A percentile compares a stretch with the other conserved stretches of the same genome.
These are phyloP conservation scores for Cutaneotrichosporon curvatum DNA, from an alignment of 1,284 basidiomycete species.

Conservation along the genomic window DNA sequence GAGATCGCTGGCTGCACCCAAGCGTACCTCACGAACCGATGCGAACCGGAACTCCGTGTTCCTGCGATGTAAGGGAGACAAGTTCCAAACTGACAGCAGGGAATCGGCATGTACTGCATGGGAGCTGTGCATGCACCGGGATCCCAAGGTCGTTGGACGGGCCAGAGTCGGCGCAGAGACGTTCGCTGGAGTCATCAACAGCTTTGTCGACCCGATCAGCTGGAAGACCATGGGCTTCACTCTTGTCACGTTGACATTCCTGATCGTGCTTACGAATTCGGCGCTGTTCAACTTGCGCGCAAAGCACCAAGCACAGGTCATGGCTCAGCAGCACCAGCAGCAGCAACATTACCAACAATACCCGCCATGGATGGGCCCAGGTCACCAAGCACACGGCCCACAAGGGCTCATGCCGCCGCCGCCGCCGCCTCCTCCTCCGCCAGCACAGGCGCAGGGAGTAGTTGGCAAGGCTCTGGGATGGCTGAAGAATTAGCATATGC, in stretches of 20 bases:
- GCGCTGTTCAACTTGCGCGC: conserved; percentile 53
- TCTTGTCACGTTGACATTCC: conserved; percentile 66
- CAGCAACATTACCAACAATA: background rate
- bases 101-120: conserved; percentile 72
- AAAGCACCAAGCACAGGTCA: conserved; percentile 32
- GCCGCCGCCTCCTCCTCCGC: background rate
- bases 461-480: conserved; percentile 9
- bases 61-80: conserved; percentile 60
- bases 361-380: conserved; percentile 2
- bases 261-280: conserved; percentile 75
- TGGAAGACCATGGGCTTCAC: conserved; percentile 94
- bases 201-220: conserved; percentile 92
- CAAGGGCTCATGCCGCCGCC: background rate
- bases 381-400: background rate
- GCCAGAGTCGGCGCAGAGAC: conserved; percentile 87
- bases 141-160: conserved; percentile 80
- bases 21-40: conserved; percentile 74
- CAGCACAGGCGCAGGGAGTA: background rate
- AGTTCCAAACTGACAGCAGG: conserved; percentile 21
- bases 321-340: conserved; percentile 5
- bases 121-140: conserved; percentile 94
- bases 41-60: conserved; percentile 57
- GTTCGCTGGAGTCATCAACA: conserved; percentile 90
- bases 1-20: conserved; percentile 78
- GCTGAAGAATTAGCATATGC: conserved; percentile 4